Percentiles rank a stretch among this genome's conserved stretches.
These are phyloP conservation scores for Syzygium oleosum DNA, from an alignment of 345 rosid species.

Conservation along the genomic window DNA sequence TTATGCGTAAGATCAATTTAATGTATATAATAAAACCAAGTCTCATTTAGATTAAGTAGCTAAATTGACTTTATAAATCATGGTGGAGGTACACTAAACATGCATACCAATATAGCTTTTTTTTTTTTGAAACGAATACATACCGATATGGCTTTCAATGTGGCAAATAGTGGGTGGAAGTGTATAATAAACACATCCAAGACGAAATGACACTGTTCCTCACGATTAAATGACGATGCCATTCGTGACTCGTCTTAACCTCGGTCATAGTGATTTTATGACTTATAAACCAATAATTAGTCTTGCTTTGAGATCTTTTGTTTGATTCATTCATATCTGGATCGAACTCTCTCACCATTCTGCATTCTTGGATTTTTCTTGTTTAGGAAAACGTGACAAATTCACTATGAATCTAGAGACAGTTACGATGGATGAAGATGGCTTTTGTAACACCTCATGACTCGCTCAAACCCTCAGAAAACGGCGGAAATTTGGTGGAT, in stretches of 20 bases:
- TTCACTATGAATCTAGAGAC: too few relatives aligned
- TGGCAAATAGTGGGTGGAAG: too few relatives aligned
- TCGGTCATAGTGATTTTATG: background rate
- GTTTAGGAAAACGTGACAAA: background rate
- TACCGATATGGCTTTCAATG: too few relatives aligned
- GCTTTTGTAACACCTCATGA: too few relatives aligned
- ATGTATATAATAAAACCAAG: background rate
- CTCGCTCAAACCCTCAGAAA: too few relatives aligned
- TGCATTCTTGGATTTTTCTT: background rate
- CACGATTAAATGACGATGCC: background rate
- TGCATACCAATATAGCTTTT: too few relatives aligned
- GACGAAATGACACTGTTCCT: too few relatives aligned
- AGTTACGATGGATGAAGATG: too few relatives aligned
- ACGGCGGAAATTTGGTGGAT: too few relatives aligned
- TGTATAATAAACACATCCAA: too few relatives aligned
- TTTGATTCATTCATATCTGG: background rate
- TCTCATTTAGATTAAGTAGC: background rate
- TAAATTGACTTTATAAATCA: background rate
- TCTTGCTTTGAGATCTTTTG: background rate
- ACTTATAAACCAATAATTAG: background rate
- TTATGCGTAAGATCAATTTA: background rate
- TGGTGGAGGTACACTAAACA: background rate
- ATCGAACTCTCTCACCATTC: background rate
- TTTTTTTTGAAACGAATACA: too few relatives aligned
- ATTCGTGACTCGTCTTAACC: background rate